A percentile compares a stretch with the other conserved stretches of the same genome.
phyloP scores from a whole-genome alignment of 106 monocot species.

The Triglochin maritima region DNA sequence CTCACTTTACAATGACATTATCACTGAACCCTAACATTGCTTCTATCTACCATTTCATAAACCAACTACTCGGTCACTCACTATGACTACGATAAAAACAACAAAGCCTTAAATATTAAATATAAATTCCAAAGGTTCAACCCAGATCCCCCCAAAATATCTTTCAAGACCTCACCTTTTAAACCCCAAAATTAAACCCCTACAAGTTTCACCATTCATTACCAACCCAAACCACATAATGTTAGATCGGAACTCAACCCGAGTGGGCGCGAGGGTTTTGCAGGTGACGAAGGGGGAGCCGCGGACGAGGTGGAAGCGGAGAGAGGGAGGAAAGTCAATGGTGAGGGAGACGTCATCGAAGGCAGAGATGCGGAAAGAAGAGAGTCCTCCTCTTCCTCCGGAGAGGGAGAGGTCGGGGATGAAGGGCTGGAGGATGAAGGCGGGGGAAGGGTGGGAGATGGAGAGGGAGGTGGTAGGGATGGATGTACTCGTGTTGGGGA shows the following conservation, averaged over 20 bases:
- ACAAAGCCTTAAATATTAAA: no score
- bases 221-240: no score
- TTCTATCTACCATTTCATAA: no score
- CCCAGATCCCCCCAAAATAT: no score
- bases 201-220: no score
- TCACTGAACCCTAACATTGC: no score
- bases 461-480: conserved; percentile 62
- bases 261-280: conserved; percentile 26
- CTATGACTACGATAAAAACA: no score
- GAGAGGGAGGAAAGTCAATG: conserved; percentile 58
- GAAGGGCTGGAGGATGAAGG: conserved; percentile 87
- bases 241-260: conserved; percentile 38
- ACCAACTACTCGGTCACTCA: no score
- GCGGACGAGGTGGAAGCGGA: conserved; percentile 71
- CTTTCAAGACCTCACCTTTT: no score
- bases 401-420: conserved; percentile 67
- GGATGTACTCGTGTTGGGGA: conserved; percentile 91
- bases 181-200: no score
- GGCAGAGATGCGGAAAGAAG: conserved; percentile 39
- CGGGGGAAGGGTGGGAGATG: conserved; percentile 25
- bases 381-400: neutral
- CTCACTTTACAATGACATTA: no score
- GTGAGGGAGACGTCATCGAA: conserved; percentile 83
- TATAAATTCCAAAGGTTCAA: no score
- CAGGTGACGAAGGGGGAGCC: conserved; percentile 70